Evolutionary conservation across 2,329 filamentous ascomycete genomes (phyloP), one percentile per base, ranked within the genome.

Genomic region (Coniochaeta ligniaria): DNA sequence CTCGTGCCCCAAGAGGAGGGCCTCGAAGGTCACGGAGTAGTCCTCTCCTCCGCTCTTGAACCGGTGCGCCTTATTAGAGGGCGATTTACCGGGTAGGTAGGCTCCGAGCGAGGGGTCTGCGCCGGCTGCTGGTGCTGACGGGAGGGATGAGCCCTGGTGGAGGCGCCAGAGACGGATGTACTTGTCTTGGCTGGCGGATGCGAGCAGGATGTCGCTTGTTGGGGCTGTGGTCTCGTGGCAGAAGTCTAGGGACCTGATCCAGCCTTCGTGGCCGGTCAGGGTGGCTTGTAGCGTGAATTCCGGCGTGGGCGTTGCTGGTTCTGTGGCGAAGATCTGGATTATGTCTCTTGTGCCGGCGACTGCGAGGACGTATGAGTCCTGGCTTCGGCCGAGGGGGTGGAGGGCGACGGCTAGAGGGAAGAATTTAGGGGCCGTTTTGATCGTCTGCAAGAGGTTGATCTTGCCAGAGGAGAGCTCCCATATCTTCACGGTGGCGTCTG

Each of bases 171-270:
- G 83, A 45, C 95, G 89, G 62, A 98, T 88, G 69, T 98, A 99
- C 75, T 96, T 97, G 74, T 99, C 95, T 73, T 99, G 95, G 71
- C 94, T 98, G 24, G 93, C 93, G 12, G 94, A 98, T 0, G 94
- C 92, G 22, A 99, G 82, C 24, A 98, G 75, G 4, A 96, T 72
- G 71, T 97, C 93, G 59, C 84, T 83, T 0, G 77, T 73, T 22
- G 54, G 20, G 0, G 74, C 65, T 24, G 76, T 75, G 16, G 74
- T 81, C 69, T 95, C 90, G 62, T 78, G 78, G 1, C 85, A 83
- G 66, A 99, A 95, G 64, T 88, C 88, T 14, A 99, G 79, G 16
- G 92, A 94, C 56, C 94, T 83, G 55, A 99, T 86, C 95, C 95
- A 99, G 60, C 91, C 94, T 74, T 99, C 95, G 69, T 99, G 95